Percentiles rank a stretch among this genome's conserved stretches.
Conservation (phyloP, 2,329 filamentous ascomycete species). For the Exserohilum turcica region DNA sequence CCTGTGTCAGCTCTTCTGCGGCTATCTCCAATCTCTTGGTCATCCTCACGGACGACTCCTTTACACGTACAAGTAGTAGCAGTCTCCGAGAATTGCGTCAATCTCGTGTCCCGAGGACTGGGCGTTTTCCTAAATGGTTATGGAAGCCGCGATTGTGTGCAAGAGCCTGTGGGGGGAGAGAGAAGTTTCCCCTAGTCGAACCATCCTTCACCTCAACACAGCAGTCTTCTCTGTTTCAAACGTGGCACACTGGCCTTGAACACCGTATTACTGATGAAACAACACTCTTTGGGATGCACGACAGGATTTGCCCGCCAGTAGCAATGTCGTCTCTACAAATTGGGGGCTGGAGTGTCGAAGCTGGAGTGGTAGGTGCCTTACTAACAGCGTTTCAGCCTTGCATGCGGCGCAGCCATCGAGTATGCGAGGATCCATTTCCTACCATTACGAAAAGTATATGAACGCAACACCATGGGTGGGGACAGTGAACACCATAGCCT, state of each 20-base stretch:
- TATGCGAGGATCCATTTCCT: neutral
- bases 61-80: neutral
- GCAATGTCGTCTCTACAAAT: neutral
- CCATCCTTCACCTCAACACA: neutral
- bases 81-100: neutral
- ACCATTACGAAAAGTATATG: neutral
- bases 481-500: neutral
- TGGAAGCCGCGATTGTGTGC: neutral
- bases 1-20: neutral
- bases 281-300: neutral
- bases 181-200: neutral
- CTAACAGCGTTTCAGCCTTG: constrained; percentile 5
- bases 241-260: neutral
- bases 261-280: neutral
- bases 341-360: neutral
- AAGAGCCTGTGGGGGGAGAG: neutral
- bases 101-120: neutral
- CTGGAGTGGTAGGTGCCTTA: neutral
- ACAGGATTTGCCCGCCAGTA: neutral
- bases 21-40: neutral
- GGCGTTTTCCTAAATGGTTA: neutral
- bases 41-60: neutral
- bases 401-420: neutral
- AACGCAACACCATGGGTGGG: neutral
- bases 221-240: neutral